A percentile compares a stretch with the other conserved stretches of the same genome.
These are phyloP conservation scores for Lactarius hatsudake DNA, from an alignment of 768 basidiomycete genomes.

Conservation along the genomic window DNA sequence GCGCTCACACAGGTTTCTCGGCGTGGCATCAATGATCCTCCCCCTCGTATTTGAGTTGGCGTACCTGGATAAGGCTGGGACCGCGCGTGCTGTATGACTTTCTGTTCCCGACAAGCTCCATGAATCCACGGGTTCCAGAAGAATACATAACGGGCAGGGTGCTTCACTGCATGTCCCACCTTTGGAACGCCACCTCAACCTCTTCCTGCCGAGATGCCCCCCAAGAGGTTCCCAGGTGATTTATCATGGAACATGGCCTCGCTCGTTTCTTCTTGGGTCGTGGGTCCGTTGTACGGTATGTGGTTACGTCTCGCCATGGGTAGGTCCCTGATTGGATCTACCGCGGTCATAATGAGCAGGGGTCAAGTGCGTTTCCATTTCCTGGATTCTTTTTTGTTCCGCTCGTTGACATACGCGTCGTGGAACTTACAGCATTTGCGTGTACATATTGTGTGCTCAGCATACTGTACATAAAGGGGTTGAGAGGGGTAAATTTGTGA, in stretches of 20 bases:
- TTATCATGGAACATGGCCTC: neutral
- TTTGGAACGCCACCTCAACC: neutral
- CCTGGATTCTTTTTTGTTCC: too few species aligned
- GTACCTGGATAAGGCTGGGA: neutral
- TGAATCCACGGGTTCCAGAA: neutral
- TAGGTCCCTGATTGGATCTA: too few species aligned
- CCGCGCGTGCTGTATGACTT: neutral
- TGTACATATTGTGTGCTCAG: slow-evolving; percentile 14
- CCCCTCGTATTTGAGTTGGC: neutral
- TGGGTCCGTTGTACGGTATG: slow-evolving; percentile 21
- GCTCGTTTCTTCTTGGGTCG: slow-evolving; percentile 5
- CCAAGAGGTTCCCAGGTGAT: slow-evolving; percentile 13
- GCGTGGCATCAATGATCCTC: neutral
- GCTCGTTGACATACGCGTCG: neutral
- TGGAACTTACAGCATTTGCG: slow-evolving; percentile 6
- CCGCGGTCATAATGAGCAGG: neutral
- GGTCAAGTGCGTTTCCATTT: slow-evolving; percentile 7
- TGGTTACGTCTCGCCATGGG: neutral
- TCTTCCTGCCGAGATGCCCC: slow-evolving; percentile 4
- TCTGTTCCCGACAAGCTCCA: neutral
- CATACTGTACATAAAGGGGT: slow-evolving; percentile 6
- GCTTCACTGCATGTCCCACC: too few species aligned
- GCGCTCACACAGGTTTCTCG: too few species aligned
- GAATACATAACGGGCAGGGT: neutral
- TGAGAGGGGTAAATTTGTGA: slow-evolving; percentile 10